phyloP scores from a whole-genome alignment of 306 rosid genomes.

The Sicyos baderoa region DNA sequence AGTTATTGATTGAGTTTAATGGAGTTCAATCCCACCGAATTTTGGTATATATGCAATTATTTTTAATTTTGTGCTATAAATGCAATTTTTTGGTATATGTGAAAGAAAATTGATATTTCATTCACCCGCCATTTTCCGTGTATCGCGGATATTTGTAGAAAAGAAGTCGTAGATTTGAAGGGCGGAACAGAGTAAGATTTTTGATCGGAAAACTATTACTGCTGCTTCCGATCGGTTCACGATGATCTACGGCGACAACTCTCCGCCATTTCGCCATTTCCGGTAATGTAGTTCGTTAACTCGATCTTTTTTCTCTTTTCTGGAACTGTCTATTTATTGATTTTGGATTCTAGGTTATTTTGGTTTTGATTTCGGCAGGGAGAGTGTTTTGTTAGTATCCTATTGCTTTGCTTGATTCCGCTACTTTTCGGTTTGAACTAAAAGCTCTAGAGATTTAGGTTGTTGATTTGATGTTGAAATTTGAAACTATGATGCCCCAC shows the following conservation, averaged over 20 bases:
- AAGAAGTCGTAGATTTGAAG: no score
- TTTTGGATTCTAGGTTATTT: slow-evolving; percentile 5
- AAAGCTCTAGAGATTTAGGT: neutral
- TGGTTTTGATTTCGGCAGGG: neutral
- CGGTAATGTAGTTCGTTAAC: neutral
- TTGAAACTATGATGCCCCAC: neutral
- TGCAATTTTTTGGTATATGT: no score
- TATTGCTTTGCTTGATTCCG: neutral
- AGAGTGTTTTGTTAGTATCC: neutral
- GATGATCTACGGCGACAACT: slow-evolving; percentile 1
- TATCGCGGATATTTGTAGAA: no score
- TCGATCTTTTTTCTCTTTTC: neutral
- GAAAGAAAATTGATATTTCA: no score
- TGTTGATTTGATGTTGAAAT: neutral
- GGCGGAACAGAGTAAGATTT: neutral
- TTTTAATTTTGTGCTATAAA: no score
- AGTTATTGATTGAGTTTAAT: no score
- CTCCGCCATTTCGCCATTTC: neutral
- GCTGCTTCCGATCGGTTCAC: neutral
- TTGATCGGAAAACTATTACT: neutral
- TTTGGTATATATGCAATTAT: no score
- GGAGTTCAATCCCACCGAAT: no score
- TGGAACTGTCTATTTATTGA: neutral
- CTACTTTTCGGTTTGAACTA: neutral
- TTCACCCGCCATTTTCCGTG: no score